phyloP scores from a whole-genome alignment of 1,139 yeast species.

The Scheffersomyces cryptocercus region DNA sequence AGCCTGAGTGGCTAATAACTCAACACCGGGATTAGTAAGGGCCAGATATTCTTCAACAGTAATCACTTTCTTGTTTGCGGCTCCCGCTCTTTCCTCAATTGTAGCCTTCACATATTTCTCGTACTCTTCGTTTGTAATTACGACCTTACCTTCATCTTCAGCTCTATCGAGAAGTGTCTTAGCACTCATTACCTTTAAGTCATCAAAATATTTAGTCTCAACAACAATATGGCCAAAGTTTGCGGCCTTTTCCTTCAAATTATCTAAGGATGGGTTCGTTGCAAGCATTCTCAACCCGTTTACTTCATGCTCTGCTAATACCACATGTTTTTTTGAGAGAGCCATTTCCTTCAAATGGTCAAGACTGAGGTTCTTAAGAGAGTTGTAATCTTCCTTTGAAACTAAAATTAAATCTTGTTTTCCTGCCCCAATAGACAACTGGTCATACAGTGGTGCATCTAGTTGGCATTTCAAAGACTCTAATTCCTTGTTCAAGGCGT shows the following conservation, averaged over 20 bases:
- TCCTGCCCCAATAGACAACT: slow-evolving; percentile 19
- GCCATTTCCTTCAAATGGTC: neutral
- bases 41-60: slow-evolving; percentile 6
- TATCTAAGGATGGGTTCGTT: neutral
- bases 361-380: neutral
- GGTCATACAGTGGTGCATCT: slow-evolving; percentile 21
- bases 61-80: slow-evolving; percentile 11
- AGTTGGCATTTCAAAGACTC: slow-evolving; percentile 11
- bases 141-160: slow-evolving; percentile 15
- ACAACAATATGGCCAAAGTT: slow-evolving; percentile 13
- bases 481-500: slow-evolving; percentile 7
- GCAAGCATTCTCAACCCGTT: neutral
- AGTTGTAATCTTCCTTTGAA: neutral
- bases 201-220: slow-evolving; percentile 7
- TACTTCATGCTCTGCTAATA: neutral
- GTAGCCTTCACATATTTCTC: slow-evolving; percentile 12
- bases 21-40: slow-evolving; percentile 5
- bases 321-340: neutral
- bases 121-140: slow-evolving; percentile 19
- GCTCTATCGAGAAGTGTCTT: slow-evolving; percentile 21
- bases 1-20: slow-evolving; percentile 1
- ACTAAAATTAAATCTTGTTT: slow-evolving; percentile 12
- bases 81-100: slow-evolving; percentile 14
- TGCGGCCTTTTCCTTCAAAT: slow-evolving; percentile 1
- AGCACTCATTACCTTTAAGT: slow-evolving; percentile 3